phyloP scores from a whole-genome alignment of 768 basidiomycete genomes.

The Suillus luteus region DNA sequence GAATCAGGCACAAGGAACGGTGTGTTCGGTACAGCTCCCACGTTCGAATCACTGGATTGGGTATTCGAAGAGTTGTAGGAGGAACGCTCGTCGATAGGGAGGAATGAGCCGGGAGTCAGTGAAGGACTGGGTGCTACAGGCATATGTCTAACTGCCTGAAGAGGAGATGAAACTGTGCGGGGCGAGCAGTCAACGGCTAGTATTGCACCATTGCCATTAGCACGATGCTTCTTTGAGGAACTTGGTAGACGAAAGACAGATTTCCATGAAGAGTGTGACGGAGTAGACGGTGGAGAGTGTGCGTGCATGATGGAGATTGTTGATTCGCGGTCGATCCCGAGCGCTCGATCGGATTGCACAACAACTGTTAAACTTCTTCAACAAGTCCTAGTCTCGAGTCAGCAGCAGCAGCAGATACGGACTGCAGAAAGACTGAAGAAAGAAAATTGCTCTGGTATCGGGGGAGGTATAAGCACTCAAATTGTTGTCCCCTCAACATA shows the following conservation, averaged over 20 bases:
- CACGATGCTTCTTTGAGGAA: slow-evolving; percentile 59
- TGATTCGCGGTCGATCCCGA: slow-evolving; percentile 27
- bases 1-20: slow-evolving; percentile 33
- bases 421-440: slow-evolving; percentile 2
- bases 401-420: not conserved
- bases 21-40: slow-evolving; percentile 32
- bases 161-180: slow-evolving; percentile 31
- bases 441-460: slow-evolving; percentile 14
- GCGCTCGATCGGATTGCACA: slow-evolving; percentile 23
- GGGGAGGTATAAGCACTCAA: slow-evolving; percentile 4
- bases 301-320: slow-evolving; percentile 28
- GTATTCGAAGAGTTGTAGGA: slow-evolving; percentile 82
- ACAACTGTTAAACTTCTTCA: not conserved
- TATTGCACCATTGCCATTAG: slow-evolving; percentile 39
- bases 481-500: slow-evolving; percentile 22
- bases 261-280: slow-evolving; percentile 55
- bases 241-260: slow-evolving; percentile 72
- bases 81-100: slow-evolving; percentile 60
- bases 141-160: slow-evolving; percentile 22
- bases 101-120: slow-evolving; percentile 55
- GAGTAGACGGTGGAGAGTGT: slow-evolving; percentile 24
- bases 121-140: slow-evolving; percentile 49
- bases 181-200: slow-evolving; percentile 52
- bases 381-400: not conserved
- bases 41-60: slow-evolving; percentile 72